Base-by-base conservation (phyloP, 768 basidiomycete species). In the Kwoniella sp. region DNA sequence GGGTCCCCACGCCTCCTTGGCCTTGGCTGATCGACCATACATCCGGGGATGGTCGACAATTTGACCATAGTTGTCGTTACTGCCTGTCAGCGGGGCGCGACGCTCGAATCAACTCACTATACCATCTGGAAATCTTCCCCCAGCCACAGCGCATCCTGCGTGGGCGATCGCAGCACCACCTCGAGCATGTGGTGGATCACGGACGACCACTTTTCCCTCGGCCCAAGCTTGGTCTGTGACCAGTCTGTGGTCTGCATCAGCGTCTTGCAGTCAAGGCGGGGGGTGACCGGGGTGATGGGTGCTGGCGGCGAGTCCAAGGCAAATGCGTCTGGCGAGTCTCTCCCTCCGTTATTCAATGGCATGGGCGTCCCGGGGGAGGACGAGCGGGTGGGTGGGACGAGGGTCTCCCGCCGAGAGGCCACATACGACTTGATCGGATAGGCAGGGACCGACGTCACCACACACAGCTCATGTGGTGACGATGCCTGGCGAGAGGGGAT, bases 71-170 rank as follows among this genome's bases (percentile, higher is more conserved):
- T 51, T 31, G 19, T 60, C 38, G 36, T 60, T 60, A 31, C 59
- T 60, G 25, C 12, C 15, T n/a, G 15, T 15, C 34, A 36, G 34
- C 34, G n/a, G n/a, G n/a, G n/a, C n/a, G n/a, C n/a, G n/a, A 36
- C 34, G 34, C 15, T 7, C 15, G 19, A 5, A 38, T 19, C n/a
- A 7, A 56, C 59, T 60, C 46, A 60, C 59, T 67, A 67, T n/a
- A 67, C 12, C 57, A 63, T 53, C 23, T 50, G 51, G 23, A 59
- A 47, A 15, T 67, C 62, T 15, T 45, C 27, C 6, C 62, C 62
- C 46, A 63, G 48, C 65, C 65, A 67, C 1, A 67, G 29, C 5
- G 57, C 55, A 23, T 63, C 65, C 42, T 67, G 65, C 12, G 59
- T 60, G 5, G 49, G 44, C 8, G 59, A 60, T 22, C 28, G 15